Conservation (phyloP, 257 asterid genomes). For the Lantana camara region DNA sequence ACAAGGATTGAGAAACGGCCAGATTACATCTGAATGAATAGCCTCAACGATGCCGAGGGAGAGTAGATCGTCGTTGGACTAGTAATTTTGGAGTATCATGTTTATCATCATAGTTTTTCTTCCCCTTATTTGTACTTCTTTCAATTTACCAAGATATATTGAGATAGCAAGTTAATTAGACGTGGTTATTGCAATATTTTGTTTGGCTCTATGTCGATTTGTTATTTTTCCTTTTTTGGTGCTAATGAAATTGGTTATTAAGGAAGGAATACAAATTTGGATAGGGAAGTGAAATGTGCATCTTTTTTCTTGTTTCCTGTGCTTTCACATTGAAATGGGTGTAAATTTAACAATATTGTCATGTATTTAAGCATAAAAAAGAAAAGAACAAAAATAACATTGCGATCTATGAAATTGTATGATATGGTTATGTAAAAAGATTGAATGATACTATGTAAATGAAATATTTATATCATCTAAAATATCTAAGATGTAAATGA, state of each 20-base stretch:
- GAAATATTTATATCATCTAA: too few relatives aligned
- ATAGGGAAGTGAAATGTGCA: too few relatives aligned
- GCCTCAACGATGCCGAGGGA: constrained; percentile 29
- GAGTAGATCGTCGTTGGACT: constrained; percentile 20
- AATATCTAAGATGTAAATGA: too few relatives aligned
- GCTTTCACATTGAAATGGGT: too few relatives aligned
- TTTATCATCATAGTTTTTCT: constrained; percentile 41
- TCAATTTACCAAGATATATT: constrained; percentile 25
- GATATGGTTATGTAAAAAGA: too few relatives aligned
- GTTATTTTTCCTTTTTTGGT: constrained; percentile 25
- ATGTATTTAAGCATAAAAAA: too few relatives aligned
- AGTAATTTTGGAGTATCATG: constrained; percentile 44
- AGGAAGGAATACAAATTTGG: too few relatives aligned
- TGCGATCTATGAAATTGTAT: too few relatives aligned
- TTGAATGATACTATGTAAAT: too few relatives aligned
- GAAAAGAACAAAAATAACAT: too few relatives aligned
- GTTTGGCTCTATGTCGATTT: constrained; percentile 23
- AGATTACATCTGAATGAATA: constrained; percentile 45
- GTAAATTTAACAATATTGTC: too few relatives aligned
- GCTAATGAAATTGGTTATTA: constrained; percentile 31
- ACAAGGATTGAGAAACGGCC: constrained; percentile 56
- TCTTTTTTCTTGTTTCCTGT: too few relatives aligned
- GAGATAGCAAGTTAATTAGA: constrained; percentile 37
- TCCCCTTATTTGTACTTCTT: not conserved
- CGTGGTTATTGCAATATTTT: constrained; percentile 30